Base-by-base conservation (phyloP, 2,329 filamentous ascomycete species). In the Cephalotrichum gorgonifer region DNA sequence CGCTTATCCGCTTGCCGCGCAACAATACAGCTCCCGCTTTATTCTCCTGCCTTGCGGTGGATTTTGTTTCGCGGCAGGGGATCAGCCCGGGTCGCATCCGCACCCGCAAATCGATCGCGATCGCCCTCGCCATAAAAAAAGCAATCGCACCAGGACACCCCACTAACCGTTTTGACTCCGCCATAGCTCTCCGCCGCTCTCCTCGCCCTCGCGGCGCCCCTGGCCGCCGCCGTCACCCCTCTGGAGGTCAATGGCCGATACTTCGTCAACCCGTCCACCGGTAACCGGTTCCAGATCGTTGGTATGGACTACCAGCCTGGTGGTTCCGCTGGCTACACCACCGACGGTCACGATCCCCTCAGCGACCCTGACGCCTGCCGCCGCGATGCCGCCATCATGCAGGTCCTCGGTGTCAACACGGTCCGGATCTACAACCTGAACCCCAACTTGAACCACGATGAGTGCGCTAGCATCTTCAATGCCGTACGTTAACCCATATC, bases 391-490 rank as follows among this genome's bases (percentile, higher is more conserved):
- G 79, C 80, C 28, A 69, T 84, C 51, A 76, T 83, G 71, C 80
- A 85, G 68, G 66, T 71, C 48, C 69, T 83, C 49, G 79, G 81
- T 53, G 69, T 83, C 61, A 85, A 85, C 67, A 71, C 81, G 53
- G 79, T 85, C 58, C 81, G 81, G 45, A 78, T 83, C n/a, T 85
- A 84, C 69, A 84, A 84, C 68, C 63, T 84, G 53, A 74, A 81
- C 62, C 81, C 80, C 27, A 63, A 81, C 57, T 63, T 83, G 53
- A 83, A 84, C 69, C 81, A 84, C 59, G 79, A 84, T 55, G 70
- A 76, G 54, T 85, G 81, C 58, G 80, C 77, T 51, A 81, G 76
- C 56, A 81, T 84, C 58, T 85, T 84, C 71, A 84, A 85, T 55
- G 74, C 76, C 25, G 73, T 69, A 55, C 49, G 63, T 64, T 6